Evolutionary conservation across 768 basidiomycete species (phyloP), one percentile per base, ranked within the genome.

Genomic region (Leucosporidium creatinivorum): DNA sequence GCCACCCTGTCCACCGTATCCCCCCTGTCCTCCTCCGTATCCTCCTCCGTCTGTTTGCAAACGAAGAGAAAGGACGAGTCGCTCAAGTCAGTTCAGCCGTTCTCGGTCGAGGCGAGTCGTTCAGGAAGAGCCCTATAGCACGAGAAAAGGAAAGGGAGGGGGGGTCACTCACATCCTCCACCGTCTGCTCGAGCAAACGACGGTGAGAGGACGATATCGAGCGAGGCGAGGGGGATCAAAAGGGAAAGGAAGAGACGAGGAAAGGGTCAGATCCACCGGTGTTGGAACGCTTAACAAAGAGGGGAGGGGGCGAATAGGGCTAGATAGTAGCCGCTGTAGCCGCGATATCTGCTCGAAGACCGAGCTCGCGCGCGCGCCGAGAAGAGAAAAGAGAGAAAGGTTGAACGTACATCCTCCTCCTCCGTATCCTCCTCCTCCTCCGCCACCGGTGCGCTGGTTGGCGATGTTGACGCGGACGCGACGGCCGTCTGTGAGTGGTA

Each of bases 391-490:
- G 44, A 30, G 36, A 25, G 66, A 55, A 52, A 52, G 15, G 77
- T n/a, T n/a, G 65, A 80, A 73, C 36, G 62, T 51, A 52, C 62
- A 63, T 58, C 67, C 67, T 28, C 71, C 78, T 52, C 77, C 77
- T 58, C 74, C 73, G 68, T 74, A 75, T 49, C 76, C 75, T 61
- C 70, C 67, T 18, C 70, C 70, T 49, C 70, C 70, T 44, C 70
- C 70, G 25, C 60, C 60, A 25, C 70, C 70, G 51, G 67, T 69
- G 67, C 70, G 70, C 61, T 69, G 73, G 78, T 81, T 81, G 74
- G 80, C 80, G 54, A 81, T 81, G 82, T 94, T 97, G 61, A 85
- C 84, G 79, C 91, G 91, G 77, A 98, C 86, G 68, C 89, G 84
- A 73, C 94, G 85, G 60, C 93, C 93, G 80, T 97, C 94, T 72